These are phyloP conservation scores for Artomyces pyxidatus DNA, from an alignment of 768 basidiomycete genomes.

Conservation along the genomic window DNA sequence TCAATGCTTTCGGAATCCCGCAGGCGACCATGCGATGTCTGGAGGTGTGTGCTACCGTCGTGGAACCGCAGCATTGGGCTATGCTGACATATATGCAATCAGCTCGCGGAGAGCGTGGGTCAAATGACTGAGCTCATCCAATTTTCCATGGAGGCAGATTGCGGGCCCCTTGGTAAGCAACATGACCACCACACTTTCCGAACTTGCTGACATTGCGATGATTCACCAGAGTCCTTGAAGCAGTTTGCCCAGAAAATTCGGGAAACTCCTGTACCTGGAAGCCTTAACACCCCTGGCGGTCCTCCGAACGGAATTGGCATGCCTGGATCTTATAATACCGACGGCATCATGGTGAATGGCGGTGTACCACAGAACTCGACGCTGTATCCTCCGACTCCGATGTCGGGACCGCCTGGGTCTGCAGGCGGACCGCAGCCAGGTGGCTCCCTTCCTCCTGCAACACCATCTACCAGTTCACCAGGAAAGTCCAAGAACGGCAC, in stretches of 20 bases:
- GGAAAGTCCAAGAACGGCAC: slow-evolving; percentile 16
- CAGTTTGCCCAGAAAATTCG: slow-evolving; percentile 33
- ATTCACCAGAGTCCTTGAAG: slow-evolving; percentile 33
- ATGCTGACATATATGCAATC: slow-evolving; percentile 9
- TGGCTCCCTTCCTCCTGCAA: slow-evolving; percentile 3
- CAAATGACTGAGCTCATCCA: slow-evolving; percentile 74
- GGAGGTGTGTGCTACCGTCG: slow-evolving; percentile 42
- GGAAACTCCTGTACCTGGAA: slow-evolving; percentile 8
- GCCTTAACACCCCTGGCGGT: slow-evolving; percentile 1
- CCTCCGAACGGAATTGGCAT: neutral
- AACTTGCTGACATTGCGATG: neutral
- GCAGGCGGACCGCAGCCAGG: slow-evolving; percentile 32
- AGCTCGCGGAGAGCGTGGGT: slow-evolving; percentile 77
- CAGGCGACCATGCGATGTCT: slow-evolving; percentile 86
- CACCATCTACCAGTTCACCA: slow-evolving; percentile 6
- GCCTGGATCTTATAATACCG: slow-evolving; percentile 3
- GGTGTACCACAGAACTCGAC: slow-evolving; percentile 11
- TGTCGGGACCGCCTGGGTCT: slow-evolving; percentile 9
- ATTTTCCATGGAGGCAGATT: slow-evolving; percentile 42
- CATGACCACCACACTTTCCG: slow-evolving; percentile 1
- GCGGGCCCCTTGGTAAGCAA: slow-evolving; percentile 63
- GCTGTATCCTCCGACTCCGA: slow-evolving; percentile 8
- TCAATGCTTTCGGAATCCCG: slow-evolving; percentile 83
- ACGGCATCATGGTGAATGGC: slow-evolving; percentile 10
- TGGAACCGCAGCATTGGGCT: slow-evolving; percentile 8